Conservation (phyloP, 78 protist genomes). For the Monocercomonoides exilis region DNA sequence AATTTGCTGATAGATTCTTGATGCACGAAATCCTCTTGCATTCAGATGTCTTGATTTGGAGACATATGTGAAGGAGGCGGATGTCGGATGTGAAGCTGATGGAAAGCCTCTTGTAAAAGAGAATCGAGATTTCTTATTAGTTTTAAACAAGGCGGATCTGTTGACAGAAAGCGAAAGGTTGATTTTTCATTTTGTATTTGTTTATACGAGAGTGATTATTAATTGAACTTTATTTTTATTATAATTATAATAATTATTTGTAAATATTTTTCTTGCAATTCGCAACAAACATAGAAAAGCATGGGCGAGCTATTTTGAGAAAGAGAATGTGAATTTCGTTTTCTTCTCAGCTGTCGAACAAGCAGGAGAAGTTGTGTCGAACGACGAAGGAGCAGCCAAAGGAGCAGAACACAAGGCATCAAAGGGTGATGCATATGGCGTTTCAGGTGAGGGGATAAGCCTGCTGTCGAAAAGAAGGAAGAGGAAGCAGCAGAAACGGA, state of each 20-base stretch:
- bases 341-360: slow-evolving; percentile 34
- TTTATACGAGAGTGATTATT: background rate
- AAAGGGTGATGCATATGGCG: background rate
- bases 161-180: slow-evolving; percentile 41
- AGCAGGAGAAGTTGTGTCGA: background rate
- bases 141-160: slow-evolving; percentile 94
- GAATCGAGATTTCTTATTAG: slow-evolving; percentile 32
- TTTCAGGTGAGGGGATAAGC: slow-evolving; percentile 6
- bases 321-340: slow-evolving; percentile 20
- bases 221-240: background rate
- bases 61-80: slow-evolving; percentile 35
- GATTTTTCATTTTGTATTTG: background rate
- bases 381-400: slow-evolving; percentile 13
- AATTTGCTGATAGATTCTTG: slow-evolving; percentile 88
- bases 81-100: background rate
- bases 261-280: background rate
- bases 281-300: background rate
- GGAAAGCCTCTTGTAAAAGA: slow-evolving; percentile 26
- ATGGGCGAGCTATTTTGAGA: slow-evolving; percentile 61
- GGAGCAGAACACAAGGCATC: slow-evolving; percentile 6
- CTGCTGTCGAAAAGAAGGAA: background rate
- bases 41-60: slow-evolving; percentile 74
- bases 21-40: slow-evolving; percentile 90
- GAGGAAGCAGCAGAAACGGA: background rate
- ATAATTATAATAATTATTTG: background rate